Conservation (phyloP, 1,284 basidiomycete genomes). For the Ganoderma lucidum region DNA sequence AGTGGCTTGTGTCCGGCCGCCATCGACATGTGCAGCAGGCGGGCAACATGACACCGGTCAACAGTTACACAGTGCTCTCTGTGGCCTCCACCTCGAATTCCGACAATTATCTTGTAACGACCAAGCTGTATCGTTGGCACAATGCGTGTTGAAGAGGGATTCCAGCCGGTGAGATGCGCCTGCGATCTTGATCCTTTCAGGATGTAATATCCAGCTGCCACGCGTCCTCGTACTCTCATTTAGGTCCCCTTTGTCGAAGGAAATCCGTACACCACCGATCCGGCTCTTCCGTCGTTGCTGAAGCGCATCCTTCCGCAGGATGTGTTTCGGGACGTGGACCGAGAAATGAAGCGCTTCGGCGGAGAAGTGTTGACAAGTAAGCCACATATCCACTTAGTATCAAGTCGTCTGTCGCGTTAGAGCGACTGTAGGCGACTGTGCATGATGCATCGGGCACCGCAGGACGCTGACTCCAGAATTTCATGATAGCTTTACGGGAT, state of each 20-base stretch:
- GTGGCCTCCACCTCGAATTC: not conserved
- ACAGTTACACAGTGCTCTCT: not conserved
- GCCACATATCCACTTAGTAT: conserved; percentile 27
- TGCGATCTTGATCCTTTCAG: conserved; percentile 5
- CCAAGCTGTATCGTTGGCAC: not conserved
- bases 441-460: not conserved
- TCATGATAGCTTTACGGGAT: conserved; percentile 53
- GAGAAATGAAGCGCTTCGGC: conserved; percentile 63
- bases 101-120: not conserved
- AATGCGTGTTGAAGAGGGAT: conserved; percentile 74
- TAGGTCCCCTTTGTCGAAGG: conserved; percentile 53
- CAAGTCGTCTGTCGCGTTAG: not conserved
- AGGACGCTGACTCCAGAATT: conserved; percentile 12
- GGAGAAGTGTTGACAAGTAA: conserved; percentile 60
- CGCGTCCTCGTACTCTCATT: not conserved
- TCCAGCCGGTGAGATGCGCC: conserved; percentile 56
- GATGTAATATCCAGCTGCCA: not conserved
- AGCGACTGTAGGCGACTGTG: not conserved
- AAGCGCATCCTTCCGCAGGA: conserved; percentile 59
- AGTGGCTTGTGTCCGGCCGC: not conserved
- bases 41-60: not conserved
- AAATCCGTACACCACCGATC: conserved; percentile 68
- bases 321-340: conserved; percentile 53
- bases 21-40: not conserved
- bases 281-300: conserved; percentile 63